Conservation (phyloP, 1,284 basidiomycete genomes). For the Trichosporon asahii region DNA sequence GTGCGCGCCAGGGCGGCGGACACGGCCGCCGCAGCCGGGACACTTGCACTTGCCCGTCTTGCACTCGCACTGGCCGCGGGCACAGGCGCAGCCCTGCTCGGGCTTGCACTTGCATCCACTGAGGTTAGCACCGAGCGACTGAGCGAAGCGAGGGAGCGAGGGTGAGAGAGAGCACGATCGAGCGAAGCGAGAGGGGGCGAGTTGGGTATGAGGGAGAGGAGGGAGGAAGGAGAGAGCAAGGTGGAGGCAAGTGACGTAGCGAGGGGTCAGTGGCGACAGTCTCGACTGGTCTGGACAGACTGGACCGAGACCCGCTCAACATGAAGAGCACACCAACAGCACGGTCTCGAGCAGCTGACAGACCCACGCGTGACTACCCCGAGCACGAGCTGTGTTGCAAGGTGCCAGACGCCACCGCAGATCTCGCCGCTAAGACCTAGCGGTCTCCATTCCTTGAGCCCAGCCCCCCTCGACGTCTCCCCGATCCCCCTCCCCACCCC, state of each 20-base stretch:
- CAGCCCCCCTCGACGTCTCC: not conserved
- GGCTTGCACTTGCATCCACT: conserved; percentile 26
- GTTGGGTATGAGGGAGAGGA: not conserved
- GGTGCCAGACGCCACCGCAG: not conserved
- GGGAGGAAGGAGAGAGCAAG: not conserved
- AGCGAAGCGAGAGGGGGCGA: too few relatives aligned
- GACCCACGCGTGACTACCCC: too few relatives aligned
- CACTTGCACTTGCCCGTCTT: conserved; percentile 28
- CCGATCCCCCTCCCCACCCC: not conserved
- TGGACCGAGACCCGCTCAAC: too few relatives aligned
- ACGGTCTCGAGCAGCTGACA: too few relatives aligned
- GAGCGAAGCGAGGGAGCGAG: not conserved
- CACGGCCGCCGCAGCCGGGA: conserved; percentile 21
- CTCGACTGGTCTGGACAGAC: too few relatives aligned
- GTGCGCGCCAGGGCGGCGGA: conserved; percentile 14
- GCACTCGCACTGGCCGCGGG: conserved; percentile 19
- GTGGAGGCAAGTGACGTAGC: too few relatives aligned
- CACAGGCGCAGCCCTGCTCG: conserved; percentile 17
- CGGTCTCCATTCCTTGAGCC: not conserved
- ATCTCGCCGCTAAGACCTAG: not conserved
- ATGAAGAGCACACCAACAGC: too few relatives aligned
- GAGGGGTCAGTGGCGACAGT: too few relatives aligned
- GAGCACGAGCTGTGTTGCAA: not conserved
- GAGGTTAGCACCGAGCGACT: not conserved
- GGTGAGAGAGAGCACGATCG: not conserved